Conservation (phyloP, 2,329 filamentous ascomycete species). For the Coleophoma cylindrospora region DNA sequence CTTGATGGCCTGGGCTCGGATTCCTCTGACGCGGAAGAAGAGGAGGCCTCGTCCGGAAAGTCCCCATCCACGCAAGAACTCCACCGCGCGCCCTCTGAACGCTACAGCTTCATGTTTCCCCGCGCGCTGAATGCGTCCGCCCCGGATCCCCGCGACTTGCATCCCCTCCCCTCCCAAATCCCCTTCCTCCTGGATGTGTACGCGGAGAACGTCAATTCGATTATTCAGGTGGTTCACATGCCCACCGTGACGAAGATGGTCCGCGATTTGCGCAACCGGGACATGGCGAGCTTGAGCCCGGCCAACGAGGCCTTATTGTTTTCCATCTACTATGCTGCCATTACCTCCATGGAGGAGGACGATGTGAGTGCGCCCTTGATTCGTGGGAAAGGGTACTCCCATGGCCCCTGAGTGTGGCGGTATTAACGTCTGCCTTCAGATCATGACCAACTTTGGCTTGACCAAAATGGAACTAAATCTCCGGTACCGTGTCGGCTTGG, state of each 20-base stretch:
- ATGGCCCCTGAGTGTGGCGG: not conserved
- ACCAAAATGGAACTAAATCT: constrained; percentile 39
- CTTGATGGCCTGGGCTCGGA: constrained; percentile 38
- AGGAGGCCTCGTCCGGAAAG: constrained; percentile 24
- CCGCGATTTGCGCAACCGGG: constrained; percentile 28
- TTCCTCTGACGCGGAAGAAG: constrained; percentile 28
- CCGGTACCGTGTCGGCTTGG: constrained; percentile 39
- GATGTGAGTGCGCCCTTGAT: constrained; percentile 34
- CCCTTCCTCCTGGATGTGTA: constrained; percentile 47
- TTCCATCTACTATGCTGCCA: constrained; percentile 50
- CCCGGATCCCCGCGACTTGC: constrained; percentile 33
- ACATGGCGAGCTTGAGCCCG: constrained; percentile 29
- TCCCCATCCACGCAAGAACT: constrained; percentile 32
- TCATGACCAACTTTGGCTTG: constrained; percentile 40
- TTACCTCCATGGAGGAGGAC: constrained; percentile 52
- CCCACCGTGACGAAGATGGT: constrained; percentile 35
- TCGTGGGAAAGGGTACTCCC: not conserved
- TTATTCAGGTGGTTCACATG: constrained; percentile 39
- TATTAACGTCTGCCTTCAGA: constrained; percentile 20
- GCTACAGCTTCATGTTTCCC: constrained; percentile 46
- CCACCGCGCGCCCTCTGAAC: constrained; percentile 36
- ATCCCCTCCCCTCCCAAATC: constrained; percentile 49
- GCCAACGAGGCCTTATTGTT: constrained; percentile 49
- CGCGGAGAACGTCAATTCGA: constrained; percentile 43
- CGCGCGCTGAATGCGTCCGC: constrained; percentile 31